phyloP scores from a whole-genome alignment of 345 rosid species.

The Salix caprea region DNA sequence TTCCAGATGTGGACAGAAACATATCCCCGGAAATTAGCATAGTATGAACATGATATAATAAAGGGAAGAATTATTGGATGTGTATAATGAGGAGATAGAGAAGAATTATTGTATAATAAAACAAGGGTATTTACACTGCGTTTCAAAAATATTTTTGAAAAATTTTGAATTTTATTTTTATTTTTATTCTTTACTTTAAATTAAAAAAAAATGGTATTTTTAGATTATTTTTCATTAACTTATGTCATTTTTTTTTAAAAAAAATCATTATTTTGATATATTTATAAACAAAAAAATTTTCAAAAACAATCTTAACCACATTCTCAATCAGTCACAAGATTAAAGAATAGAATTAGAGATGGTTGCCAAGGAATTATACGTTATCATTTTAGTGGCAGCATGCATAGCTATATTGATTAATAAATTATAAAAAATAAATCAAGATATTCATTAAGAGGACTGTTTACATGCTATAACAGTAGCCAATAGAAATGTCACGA shows the following conservation, averaged over 20 bases:
- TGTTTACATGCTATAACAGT: not conserved
- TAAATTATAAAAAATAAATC: not conserved
- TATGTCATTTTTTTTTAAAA: too few relatives aligned
- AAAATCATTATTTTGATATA: too few relatives aligned
- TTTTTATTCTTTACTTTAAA: too few relatives aligned
- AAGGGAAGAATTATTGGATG: not conserved
- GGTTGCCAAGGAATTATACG: rapidly evolving
- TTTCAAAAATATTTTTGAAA: too few relatives aligned
- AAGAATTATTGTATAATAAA: not conserved
- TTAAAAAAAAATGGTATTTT: too few relatives aligned
- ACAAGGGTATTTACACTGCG: too few relatives aligned
- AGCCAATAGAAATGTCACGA: not conserved
- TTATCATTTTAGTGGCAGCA: not conserved
- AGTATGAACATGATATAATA: not conserved
- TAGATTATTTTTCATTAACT: too few relatives aligned
- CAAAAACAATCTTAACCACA: too few relatives aligned
- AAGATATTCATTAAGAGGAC: not conserved
- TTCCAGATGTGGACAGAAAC: not conserved
- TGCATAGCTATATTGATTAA: not conserved
- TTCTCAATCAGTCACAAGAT: too few relatives aligned
- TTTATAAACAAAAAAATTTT: too few relatives aligned
- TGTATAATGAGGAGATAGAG: not conserved
- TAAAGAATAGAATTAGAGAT: not conserved
- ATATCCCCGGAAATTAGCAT: not conserved
- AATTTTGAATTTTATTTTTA: too few relatives aligned